A percentile compares a stretch with the other conserved stretches of the same genome.
These are phyloP conservation scores for Amniculicola lignicola DNA, from an alignment of 495 filamentous ascomycete species.

Conservation along the genomic window DNA sequence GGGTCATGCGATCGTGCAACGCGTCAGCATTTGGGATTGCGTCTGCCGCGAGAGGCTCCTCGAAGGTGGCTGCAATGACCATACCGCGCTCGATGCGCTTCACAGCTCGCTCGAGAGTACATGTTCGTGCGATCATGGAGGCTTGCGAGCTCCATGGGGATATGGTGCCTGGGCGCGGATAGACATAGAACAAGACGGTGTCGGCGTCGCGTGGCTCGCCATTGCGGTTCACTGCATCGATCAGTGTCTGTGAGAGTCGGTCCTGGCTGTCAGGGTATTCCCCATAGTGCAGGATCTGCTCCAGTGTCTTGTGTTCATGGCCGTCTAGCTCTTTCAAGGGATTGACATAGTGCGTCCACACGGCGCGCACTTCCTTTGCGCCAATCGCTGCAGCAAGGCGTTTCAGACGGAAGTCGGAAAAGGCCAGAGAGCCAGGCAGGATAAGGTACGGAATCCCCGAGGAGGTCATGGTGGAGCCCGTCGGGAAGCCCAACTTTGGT, in stretches of 20 bases:
- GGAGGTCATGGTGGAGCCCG: slow-evolving; percentile 18
- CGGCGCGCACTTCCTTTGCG: slow-evolving; percentile 55
- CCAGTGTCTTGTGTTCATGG: slow-evolving; percentile 48
- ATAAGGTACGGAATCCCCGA: slow-evolving; percentile 24
- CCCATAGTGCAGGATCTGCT: slow-evolving; percentile 63
- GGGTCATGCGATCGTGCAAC: slow-evolving; percentile 90
- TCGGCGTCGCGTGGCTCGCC: slow-evolving; percentile 46
- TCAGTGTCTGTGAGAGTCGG: slow-evolving; percentile 36
- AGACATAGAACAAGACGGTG: slow-evolving; percentile 59
- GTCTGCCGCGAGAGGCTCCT: slow-evolving; percentile 47
- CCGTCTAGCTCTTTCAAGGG: slow-evolving; percentile 35
- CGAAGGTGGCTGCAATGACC: slow-evolving; percentile 62
- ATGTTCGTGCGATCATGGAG: slow-evolving; percentile 90
- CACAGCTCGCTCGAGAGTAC: slow-evolving; percentile 68
- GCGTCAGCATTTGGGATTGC: slow-evolving; percentile 62
- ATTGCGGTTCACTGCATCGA: slow-evolving; percentile 36
- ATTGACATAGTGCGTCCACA: slow-evolving; percentile 65
- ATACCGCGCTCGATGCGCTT: slow-evolving; percentile 86
- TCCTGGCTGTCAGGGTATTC: slow-evolving; percentile 48
- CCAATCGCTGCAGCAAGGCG: slow-evolving; percentile 45
- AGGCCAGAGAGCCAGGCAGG: slow-evolving; percentile 41
- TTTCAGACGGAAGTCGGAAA: slow-evolving; percentile 43
- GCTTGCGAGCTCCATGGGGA: slow-evolving; percentile 98
- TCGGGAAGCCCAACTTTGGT: no score
- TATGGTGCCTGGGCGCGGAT: slow-evolving; percentile 75